Conservation (phyloP, 768 basidiomycete species). For the Suillus fuscotomentosus region DNA sequence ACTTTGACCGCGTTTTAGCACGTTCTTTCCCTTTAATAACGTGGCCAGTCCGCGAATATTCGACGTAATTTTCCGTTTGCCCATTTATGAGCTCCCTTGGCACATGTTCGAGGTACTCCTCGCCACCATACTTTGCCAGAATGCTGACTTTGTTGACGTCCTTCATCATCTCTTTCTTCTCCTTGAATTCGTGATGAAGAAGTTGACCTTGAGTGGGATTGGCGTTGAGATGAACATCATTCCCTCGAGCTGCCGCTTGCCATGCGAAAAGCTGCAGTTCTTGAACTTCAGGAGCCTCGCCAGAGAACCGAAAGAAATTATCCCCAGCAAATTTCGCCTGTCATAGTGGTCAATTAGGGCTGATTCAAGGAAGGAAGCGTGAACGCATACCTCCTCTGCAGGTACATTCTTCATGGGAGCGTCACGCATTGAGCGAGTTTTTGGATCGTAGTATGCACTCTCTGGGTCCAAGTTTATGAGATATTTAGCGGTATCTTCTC, state of each 20-base stretch:
- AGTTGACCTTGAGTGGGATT: conserved; percentile 96
- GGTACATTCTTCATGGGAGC: conserved; percentile 77
- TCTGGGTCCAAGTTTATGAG: conserved; percentile 94
- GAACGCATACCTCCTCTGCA: conserved; percentile 77
- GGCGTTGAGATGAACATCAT: conserved; percentile 93
- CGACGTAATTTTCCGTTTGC: conserved; percentile 96
- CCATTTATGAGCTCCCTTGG: conserved; percentile 92
- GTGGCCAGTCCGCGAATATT: conserved; percentile 91
- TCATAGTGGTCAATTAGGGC: conserved; percentile 4
- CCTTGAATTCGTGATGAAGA: conserved; percentile 83
- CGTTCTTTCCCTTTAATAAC: conserved; percentile 90
- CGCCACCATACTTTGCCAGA: conserved; percentile 91
- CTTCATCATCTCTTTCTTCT: conserved; percentile 91
- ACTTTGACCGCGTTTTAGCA: conserved; percentile 86
- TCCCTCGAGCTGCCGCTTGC: conserved; percentile 91
- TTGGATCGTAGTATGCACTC: conserved; percentile 98
- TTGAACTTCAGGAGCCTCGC: conserved; percentile 92
- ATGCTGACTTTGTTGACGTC: conserved; percentile 89
- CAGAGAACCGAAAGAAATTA: conserved; percentile 89
- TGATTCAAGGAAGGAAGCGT: neutral
- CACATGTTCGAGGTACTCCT: conserved; percentile 84
- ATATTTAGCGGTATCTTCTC: conserved; percentile 99
- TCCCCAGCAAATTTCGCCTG: conserved; percentile 93
- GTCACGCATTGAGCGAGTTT: conserved; percentile 99
- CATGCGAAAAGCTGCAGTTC: conserved; percentile 94